Evolutionary conservation across 345 rosid genomes (phyloP).

Genomic region (Streptanthus diversifolius): DNA sequence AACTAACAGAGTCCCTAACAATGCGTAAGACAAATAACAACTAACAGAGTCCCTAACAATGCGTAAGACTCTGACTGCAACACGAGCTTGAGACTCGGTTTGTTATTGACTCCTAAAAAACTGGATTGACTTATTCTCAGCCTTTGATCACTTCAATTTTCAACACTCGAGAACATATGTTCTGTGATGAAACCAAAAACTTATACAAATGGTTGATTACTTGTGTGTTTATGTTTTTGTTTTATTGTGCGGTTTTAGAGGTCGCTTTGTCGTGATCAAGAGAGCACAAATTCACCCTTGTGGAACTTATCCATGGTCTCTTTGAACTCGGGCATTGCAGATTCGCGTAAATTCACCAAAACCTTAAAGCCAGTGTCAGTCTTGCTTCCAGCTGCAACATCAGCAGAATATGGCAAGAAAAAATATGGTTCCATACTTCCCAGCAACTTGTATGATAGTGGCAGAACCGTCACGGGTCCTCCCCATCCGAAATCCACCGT

Average conservation of each 20-base stretch:
- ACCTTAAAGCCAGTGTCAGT: slow-evolving; percentile 63
- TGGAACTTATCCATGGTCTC: slow-evolving; percentile 61
- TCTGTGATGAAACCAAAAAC: slow-evolving; percentile 13
- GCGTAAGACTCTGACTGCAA: too few relatives aligned
- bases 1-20: too few relatives aligned
- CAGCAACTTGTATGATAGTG: slow-evolving; percentile 55
- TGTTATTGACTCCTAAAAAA: too few relatives aligned
- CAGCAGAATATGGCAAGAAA: slow-evolving; percentile 68
- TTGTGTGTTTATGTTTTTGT: not conserved
- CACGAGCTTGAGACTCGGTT: too few relatives aligned
- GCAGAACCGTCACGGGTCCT: slow-evolving; percentile 68
- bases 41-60: too few relatives aligned
- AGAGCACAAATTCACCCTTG: slow-evolving; percentile 35
- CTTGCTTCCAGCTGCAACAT: slow-evolving; percentile 30
- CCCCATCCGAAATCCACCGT: slow-evolving; percentile 90
- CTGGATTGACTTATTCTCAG: too few relatives aligned
- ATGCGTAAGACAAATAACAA: too few relatives aligned
- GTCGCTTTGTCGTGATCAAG: not conserved
- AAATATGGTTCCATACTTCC: slow-evolving; percentile 82
- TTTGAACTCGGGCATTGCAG: slow-evolving; percentile 49
- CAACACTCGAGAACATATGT: slow-evolving; percentile 17
- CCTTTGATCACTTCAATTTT: too few relatives aligned
- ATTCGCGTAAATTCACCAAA: slow-evolving; percentile 53
- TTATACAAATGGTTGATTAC: slow-evolving; percentile 19
- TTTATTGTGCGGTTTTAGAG: not conserved